Conservation (phyloP, 140 eudicot genomes). For the Bidens hawaiensis region DNA sequence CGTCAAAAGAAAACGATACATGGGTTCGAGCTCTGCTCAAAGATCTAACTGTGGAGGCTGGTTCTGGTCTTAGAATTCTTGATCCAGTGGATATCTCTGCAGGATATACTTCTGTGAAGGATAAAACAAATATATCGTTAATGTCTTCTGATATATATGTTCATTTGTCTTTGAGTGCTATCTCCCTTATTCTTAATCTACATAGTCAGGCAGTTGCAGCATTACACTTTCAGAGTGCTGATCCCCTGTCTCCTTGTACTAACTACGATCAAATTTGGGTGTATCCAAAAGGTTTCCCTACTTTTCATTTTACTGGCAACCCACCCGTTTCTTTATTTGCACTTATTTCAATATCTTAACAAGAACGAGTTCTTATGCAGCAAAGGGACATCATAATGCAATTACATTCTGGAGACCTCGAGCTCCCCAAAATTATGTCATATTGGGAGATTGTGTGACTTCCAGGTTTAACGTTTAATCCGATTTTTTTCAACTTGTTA, state of each 20-base stretch:
- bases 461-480: constrained; percentile 53
- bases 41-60: constrained; percentile 90
- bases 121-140: constrained; percentile 82
- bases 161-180: constrained; percentile 82
- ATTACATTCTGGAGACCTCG: constrained; percentile 98
- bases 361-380: constrained; percentile 32
- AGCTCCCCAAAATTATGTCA: constrained; percentile 88
- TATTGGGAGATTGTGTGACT: constrained; percentile 94
- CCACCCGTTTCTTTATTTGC: not conserved
- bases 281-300: constrained; percentile 61
- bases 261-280: constrained; percentile 88
- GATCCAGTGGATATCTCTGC: constrained; percentile 96
- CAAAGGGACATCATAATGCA: constrained; percentile 51
- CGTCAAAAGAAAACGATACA: constrained; percentile 87
- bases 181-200: constrained; percentile 86
- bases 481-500: constrained; percentile 1
- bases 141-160: constrained; percentile 68
- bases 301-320: constrained; percentile 8
- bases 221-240: constrained; percentile 68
- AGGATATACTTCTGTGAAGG: constrained; percentile 93
- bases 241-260: constrained; percentile 86
- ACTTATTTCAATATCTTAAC: constrained; percentile 4
- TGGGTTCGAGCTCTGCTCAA: constrained; percentile 90
- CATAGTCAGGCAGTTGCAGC: constrained; percentile 82
- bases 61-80: constrained; percentile 90